Evolutionary conservation across 2,329 filamentous ascomycete genomes (phyloP).

Genomic region (Acarospora socialis): DNA sequence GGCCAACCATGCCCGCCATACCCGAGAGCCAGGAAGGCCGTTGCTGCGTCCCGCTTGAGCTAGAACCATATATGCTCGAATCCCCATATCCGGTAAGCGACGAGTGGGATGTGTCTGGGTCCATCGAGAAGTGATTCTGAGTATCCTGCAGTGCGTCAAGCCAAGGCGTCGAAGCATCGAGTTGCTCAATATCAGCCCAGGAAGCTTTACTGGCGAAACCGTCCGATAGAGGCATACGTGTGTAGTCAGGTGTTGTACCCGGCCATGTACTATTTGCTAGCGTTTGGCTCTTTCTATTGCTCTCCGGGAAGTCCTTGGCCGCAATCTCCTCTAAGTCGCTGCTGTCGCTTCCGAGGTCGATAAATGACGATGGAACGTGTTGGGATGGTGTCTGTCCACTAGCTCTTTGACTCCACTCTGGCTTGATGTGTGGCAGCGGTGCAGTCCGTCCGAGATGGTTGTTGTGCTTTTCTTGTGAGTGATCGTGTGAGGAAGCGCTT

Average conservation of each 20-base stretch:
- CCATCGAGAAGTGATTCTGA: background rate
- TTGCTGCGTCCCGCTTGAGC: background rate
- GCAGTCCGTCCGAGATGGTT: background rate
- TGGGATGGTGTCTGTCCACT: background rate
- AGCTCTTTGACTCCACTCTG: background rate
- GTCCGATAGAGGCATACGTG: background rate
- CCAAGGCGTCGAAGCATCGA: background rate
- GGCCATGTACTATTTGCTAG: background rate
- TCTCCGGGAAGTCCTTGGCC: background rate
- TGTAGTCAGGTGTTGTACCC: background rate
- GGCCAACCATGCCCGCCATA: background rate
- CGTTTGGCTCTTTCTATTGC: background rate
- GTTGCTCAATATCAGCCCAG: background rate
- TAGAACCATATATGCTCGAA: background rate
- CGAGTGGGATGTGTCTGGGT: background rate
- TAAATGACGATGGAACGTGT: background rate
- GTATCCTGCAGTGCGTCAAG: background rate
- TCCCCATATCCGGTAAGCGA: background rate
- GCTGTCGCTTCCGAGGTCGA: conserved; percentile 8
- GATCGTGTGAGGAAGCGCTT: conserved; percentile 1
- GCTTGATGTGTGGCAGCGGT: background rate
- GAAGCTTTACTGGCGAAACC: background rate
- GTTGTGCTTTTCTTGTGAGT: background rate
- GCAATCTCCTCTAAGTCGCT: conserved; percentile 1
- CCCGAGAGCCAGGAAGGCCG: background rate